phyloP scores from a whole-genome alignment of 176 grass and related monocot species.

The Eleusine coracana region DNA sequence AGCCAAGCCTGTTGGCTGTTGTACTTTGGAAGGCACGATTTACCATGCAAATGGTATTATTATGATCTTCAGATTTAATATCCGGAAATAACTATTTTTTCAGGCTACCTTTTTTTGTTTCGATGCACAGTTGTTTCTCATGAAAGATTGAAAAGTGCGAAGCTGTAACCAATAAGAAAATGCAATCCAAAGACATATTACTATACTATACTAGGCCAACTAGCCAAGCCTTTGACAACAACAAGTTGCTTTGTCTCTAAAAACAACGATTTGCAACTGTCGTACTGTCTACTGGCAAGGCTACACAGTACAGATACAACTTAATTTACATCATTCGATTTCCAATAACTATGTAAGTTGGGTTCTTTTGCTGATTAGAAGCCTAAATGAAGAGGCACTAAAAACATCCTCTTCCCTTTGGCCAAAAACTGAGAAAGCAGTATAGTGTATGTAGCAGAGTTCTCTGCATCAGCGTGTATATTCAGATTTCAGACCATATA shows the following conservation, averaged over 20 bases:
- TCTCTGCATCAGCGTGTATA: conserved; percentile 11
- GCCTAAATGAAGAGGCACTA: conserved; percentile 37
- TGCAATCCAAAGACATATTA: background rate
- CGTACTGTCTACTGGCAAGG: background rate
- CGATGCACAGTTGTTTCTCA: too few relatives aligned
- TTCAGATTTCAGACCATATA: conserved; percentile 72
- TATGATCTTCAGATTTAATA: too few relatives aligned
- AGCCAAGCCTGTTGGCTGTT: background rate
- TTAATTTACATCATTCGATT: conserved; percentile 17
- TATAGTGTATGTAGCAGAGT: background rate
- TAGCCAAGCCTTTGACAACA: conserved; percentile 1
- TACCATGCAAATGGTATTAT: too few relatives aligned
- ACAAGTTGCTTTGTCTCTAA: background rate
- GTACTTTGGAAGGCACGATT: too few relatives aligned
- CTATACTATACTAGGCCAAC: background rate
- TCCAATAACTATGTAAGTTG: background rate
- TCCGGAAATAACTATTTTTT: too few relatives aligned
- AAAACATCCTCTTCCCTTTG: conserved; percentile 43
- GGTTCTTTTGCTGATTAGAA: background rate
- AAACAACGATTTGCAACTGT: background rate
- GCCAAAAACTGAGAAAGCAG: background rate
- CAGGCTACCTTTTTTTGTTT: too few relatives aligned
- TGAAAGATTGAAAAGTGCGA: background rate
- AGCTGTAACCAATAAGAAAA: background rate
- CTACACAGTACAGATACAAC: background rate